A percentile compares a stretch with the other conserved stretches of the same genome.
Evolutionary conservation across 345 rosid species (phyloP).

Genomic region (Draba incana): DNA sequence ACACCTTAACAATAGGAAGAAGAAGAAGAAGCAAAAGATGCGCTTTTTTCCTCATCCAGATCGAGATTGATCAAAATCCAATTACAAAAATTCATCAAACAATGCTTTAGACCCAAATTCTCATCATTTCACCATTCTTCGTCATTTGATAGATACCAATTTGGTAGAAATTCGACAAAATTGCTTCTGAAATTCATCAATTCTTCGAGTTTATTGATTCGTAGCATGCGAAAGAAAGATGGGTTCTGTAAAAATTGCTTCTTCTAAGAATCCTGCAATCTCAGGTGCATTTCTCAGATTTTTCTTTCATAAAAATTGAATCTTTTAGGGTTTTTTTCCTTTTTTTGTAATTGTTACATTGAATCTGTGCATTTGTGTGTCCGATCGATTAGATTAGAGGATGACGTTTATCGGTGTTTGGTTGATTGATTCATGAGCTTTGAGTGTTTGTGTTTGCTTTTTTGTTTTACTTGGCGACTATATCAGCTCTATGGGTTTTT

Average conservation of each 20-base stretch:
- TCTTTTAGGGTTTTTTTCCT: neutral
- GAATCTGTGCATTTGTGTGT: slow-evolving; percentile 16
- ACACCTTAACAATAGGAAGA: slow-evolving; percentile 31
- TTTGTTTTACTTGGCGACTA: no score
- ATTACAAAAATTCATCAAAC: neutral
- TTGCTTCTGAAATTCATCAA: slow-evolving; percentile 1
- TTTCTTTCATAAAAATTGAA: neutral
- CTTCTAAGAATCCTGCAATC: slow-evolving; percentile 28
- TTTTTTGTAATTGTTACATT: neutral
- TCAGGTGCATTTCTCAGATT: slow-evolving; percentile 27
- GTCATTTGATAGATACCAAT: no score
- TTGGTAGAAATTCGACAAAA: no score
- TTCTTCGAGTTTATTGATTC: neutral
- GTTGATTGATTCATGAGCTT: slow-evolving; percentile 18
- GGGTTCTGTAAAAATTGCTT: slow-evolving; percentile 32
- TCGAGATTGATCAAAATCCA: slow-evolving; percentile 28
- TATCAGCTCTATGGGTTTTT: neutral
- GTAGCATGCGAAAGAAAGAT: slow-evolving; percentile 21
- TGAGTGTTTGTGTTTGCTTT: neutral
- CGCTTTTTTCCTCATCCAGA: slow-evolving; percentile 12
- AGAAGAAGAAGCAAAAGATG: neutral
- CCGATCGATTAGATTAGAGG: neutral
- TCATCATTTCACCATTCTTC: slow-evolving; percentile 8
- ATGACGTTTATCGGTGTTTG: neutral
- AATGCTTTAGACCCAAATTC: slow-evolving; percentile 3